phyloP scores from a whole-genome alignment of 805 yeast species.

The Hanseniaspora osmophila region DNA sequence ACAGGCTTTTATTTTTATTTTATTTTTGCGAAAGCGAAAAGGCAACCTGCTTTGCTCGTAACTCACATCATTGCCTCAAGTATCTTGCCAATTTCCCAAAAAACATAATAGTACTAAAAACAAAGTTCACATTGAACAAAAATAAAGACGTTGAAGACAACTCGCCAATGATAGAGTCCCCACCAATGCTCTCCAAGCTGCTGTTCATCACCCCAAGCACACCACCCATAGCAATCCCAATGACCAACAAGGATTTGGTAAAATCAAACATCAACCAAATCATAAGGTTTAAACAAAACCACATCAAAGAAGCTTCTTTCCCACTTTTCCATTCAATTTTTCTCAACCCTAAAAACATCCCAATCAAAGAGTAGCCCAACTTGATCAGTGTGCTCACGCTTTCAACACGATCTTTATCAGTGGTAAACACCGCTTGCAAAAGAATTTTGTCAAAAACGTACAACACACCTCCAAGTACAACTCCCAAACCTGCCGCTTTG shows the following conservation, averaged over 20 bases:
- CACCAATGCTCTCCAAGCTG: background rate
- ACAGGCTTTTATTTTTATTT: too few species aligned
- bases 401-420: constrained; percentile 10
- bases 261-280: constrained; percentile 57
- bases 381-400: constrained; percentile 18
- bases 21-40: too few species aligned
- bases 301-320: constrained; percentile 47
- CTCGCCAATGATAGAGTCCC: background rate
- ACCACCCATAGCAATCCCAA: constrained; percentile 20
- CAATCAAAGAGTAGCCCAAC: constrained; percentile 47
- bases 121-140: constrained; percentile 5
- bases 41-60: too few species aligned
- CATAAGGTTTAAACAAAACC: constrained; percentile 49
- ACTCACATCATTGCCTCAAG: constrained; percentile 13
- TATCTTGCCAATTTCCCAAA: constrained; percentile 60
- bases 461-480: background rate
- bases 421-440: background rate
- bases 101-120: constrained; percentile 40
- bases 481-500: background rate
- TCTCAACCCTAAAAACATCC: constrained; percentile 57
- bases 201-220: background rate
- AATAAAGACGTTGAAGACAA: background rate
- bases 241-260: constrained; percentile 36
- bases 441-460: constrained; percentile 5
- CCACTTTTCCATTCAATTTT: constrained; percentile 56